Percentiles rank a stretch among this genome's conserved stretches.
Conservation (phyloP, 176 grass and related monocot species). For the Rhynchospora breviuscula region DNA sequence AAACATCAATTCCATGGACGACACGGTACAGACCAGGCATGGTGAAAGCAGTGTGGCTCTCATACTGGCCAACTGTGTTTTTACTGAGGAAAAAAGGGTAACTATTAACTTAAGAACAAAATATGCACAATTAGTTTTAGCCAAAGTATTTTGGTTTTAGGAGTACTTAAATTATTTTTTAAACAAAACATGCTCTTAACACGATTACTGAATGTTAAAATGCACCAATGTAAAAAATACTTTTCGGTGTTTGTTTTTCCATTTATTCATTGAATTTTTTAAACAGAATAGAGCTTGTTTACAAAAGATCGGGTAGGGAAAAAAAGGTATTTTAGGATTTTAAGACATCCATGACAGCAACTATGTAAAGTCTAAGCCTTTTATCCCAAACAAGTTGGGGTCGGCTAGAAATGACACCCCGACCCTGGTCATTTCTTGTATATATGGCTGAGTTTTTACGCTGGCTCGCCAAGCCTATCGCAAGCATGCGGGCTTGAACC, state of each 20-base stretch:
- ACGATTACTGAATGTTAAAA: not conserved
- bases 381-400: no score
- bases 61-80: slow-evolving; percentile 94
- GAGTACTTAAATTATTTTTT: not conserved
- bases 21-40: slow-evolving; percentile 76
- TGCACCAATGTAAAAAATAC: not conserved
- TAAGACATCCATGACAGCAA: not conserved
- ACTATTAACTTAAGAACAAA: not conserved
- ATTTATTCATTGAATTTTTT: not conserved
- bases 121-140: no score
- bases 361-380: no score
- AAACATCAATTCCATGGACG: slow-evolving; percentile 94
- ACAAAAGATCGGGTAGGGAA: no score
- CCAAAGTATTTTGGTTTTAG: not conserved
- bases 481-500: no score
- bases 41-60: slow-evolving; percentile 83
- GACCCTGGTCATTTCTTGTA: no score
- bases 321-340: not conserved
- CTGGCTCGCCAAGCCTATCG: no score
- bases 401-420: no score
- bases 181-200: not conserved
- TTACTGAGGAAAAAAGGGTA: slow-evolving; percentile 48
- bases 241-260: not conserved
- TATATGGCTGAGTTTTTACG: no score
- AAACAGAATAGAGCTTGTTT: not conserved